Conservation (phyloP, 371 early-diverging fungal species). For the Rhizopus sp. region DNA sequence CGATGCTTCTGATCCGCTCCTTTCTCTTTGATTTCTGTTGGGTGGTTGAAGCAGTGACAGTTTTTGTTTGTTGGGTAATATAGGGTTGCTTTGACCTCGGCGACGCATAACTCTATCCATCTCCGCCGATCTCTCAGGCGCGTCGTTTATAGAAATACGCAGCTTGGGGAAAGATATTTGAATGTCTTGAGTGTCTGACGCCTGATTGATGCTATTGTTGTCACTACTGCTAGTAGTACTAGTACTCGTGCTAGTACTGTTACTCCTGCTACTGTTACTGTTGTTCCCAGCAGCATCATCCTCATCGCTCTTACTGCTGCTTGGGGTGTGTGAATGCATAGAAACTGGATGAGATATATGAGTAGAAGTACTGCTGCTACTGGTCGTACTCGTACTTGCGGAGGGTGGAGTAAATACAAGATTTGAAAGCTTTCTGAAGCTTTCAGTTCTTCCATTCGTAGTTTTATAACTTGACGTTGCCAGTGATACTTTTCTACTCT, state of each 20-base stretch:
- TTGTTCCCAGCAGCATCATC: conserved; percentile 7
- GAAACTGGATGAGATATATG: not conserved
- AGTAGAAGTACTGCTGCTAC: not conserved
- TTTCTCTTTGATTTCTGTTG: conserved; percentile 10
- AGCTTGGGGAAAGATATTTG: not conserved
- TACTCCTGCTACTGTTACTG: conserved; percentile 6
- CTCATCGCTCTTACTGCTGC: not conserved
- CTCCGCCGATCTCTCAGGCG: not conserved
- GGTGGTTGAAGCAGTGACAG: conserved; percentile 12
- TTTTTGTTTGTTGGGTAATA: conserved; percentile 23
- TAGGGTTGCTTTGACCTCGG: conserved; percentile 37
- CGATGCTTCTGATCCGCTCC: conserved; percentile 36
- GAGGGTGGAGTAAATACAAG: conserved; percentile 5
- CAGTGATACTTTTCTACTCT: conserved; percentile 20
- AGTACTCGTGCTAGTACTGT: not conserved
- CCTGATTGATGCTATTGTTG: no score
- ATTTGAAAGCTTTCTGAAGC: conserved; percentile 3
- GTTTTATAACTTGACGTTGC: conserved; percentile 4
- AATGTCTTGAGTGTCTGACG: not conserved
- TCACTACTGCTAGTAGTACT: no score
- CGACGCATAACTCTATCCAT: conserved; percentile 12
- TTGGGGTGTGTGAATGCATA: conserved; percentile 4
- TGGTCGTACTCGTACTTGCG: conserved; percentile 6
- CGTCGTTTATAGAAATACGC: not conserved
- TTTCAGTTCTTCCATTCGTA: conserved; percentile 2